Conservation (phyloP, 1,284 basidiomycete genomes). For the Xerocomus minutiporus region DNA sequence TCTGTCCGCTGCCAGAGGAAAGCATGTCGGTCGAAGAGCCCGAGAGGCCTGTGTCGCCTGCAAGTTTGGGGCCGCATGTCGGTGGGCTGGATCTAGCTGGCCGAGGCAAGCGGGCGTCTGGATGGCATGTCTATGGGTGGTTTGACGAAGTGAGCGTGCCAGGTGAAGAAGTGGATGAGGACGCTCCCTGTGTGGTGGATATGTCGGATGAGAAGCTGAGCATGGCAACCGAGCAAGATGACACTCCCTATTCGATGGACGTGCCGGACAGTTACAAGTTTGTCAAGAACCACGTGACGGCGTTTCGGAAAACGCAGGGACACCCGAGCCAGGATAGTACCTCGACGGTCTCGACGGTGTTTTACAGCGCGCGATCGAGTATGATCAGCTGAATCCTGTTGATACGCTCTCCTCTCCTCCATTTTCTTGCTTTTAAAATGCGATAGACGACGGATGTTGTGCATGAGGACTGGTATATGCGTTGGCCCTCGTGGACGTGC, state of each 20-base stretch:
- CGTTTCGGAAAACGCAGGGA: slow-evolving; percentile 14
- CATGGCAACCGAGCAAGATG: background rate
- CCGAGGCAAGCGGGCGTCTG: slow-evolving; percentile 30
- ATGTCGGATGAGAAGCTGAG: background rate
- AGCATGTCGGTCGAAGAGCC: background rate
- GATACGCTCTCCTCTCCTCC: background rate
- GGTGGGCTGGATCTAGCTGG: slow-evolving; percentile 31
- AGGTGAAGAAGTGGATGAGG: background rate
- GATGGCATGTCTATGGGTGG: slow-evolving; percentile 33
- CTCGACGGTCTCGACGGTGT: slow-evolving; percentile 22
- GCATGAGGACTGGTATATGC: background rate
- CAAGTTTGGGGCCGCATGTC: slow-evolving; percentile 25
- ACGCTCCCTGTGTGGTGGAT: background rate
- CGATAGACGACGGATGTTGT: background rate
- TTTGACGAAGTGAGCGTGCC: slow-evolving; percentile 22
- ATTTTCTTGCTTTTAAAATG: background rate
- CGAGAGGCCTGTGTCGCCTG: slow-evolving; percentile 16
- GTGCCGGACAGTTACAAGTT: background rate
- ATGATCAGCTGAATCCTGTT: slow-evolving; percentile 10
- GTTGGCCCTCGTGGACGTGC: background rate
- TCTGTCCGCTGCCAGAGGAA: slow-evolving; percentile 7
- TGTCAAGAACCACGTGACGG: slow-evolving; percentile 13
- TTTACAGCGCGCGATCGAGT: slow-evolving; percentile 31
- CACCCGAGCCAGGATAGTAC: slow-evolving; percentile 28
- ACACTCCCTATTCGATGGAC: background rate